A percentile compares a stretch with the other conserved stretches of the same genome.
phyloP scores from a whole-genome alignment of 2,329 filamentous ascomycete genomes.

The Parastagonospora avenae region DNA sequence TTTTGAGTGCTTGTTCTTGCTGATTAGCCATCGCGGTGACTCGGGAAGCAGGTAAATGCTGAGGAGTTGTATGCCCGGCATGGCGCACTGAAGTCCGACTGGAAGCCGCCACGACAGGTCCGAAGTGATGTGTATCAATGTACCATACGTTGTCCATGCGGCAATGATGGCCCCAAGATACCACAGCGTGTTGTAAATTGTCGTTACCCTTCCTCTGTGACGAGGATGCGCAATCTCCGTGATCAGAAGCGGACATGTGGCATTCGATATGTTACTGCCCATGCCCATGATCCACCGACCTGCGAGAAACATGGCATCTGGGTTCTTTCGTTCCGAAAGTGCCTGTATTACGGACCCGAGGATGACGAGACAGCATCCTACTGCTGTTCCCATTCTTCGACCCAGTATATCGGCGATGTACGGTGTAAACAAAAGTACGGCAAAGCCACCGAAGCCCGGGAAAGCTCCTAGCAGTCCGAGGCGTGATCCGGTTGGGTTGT shows the following conservation, averaged over 20 bases:
- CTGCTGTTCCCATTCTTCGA: slow-evolving; percentile 59
- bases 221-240: slow-evolving; percentile 64
- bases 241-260: slow-evolving; percentile 59
- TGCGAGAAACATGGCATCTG: slow-evolving; percentile 55
- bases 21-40: slow-evolving; percentile 44
- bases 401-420: slow-evolving; percentile 46
- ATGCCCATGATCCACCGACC: slow-evolving; percentile 43
- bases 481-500: slow-evolving; percentile 53
- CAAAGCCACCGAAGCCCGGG: slow-evolving; percentile 55
- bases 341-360: slow-evolving; percentile 53
- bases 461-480: slow-evolving; percentile 53
- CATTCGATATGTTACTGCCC: slow-evolving; percentile 60
- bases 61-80: slow-evolving; percentile 63
- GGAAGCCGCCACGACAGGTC: slow-evolving; percentile 61
- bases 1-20: slow-evolving; percentile 12
- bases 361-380: slow-evolving; percentile 47
- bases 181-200: slow-evolving; percentile 54
- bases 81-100: slow-evolving; percentile 64
- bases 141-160: slow-evolving; percentile 25
- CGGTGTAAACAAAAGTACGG: slow-evolving; percentile 51
- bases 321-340: slow-evolving; percentile 50
- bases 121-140: slow-evolving; percentile 12
- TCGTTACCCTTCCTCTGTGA: slow-evolving; percentile 63
- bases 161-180: slow-evolving; percentile 30
- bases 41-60: slow-evolving; percentile 67